A percentile compares a stretch with the other conserved stretches of the same genome.
Conservation (phyloP, 2,329 filamentous ascomycete species). For the Exophiala sp. region DNA sequence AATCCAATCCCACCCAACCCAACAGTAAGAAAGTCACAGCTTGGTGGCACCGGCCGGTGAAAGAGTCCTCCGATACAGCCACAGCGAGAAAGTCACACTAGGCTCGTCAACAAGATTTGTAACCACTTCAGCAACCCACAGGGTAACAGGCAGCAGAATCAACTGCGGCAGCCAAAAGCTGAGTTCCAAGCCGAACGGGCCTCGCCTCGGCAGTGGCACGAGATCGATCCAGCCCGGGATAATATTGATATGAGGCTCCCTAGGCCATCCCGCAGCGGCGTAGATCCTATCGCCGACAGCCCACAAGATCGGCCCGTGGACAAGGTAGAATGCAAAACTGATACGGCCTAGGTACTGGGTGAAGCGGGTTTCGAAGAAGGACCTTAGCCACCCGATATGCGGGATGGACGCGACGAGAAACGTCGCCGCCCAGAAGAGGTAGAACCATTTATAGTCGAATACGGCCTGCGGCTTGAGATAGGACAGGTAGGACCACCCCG, state of each 20-base stretch:
- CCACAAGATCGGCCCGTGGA: conserved; percentile 45
- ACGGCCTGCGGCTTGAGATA: conserved; percentile 57
- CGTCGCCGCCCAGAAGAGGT: conserved; percentile 55
- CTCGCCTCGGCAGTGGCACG: conserved; percentile 50
- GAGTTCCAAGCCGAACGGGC: conserved; percentile 57
- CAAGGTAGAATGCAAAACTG: conserved; percentile 45
- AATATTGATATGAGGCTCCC: conserved; percentile 44
- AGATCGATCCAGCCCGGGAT: conserved; percentile 54
- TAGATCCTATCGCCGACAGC: conserved; percentile 59
- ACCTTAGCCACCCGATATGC: conserved; percentile 53
- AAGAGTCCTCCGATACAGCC: conserved; percentile 50
- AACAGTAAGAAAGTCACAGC: not conserved
- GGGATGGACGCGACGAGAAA: conserved; percentile 53
- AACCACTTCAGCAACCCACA: conserved; percentile 53
- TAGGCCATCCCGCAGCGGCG: conserved; percentile 53
- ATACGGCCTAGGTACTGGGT: conserved; percentile 45
- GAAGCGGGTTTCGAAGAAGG: conserved; percentile 39
- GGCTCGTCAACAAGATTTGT: conserved; percentile 56
- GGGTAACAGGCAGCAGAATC: conserved; percentile 54
- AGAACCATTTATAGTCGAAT: conserved; percentile 64
- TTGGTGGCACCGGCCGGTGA: conserved; percentile 13
- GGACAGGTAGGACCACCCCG: conserved; percentile 23
- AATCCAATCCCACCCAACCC: too few species aligned
- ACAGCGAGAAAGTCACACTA: conserved; percentile 52
- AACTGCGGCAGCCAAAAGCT: conserved; percentile 56